Conservation (phyloP, 164 flowering plant genomes). For the Kalanchoe fedtschenkoi region DNA sequence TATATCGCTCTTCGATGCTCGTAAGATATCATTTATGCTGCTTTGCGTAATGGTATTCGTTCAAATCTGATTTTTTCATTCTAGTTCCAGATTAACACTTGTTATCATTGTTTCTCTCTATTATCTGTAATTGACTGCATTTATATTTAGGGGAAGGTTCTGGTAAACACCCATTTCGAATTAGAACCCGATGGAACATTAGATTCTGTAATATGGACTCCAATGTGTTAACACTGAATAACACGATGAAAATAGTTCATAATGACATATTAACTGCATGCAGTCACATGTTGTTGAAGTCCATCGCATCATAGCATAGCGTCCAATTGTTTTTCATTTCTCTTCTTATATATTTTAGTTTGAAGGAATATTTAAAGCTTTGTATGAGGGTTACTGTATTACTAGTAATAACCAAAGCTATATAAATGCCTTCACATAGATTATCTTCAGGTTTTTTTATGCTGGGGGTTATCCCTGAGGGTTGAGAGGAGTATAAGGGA, state of each 20-base stretch:
- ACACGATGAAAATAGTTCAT: neutral
- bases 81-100: neutral
- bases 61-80: neutral
- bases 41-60: neutral
- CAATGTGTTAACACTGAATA: neutral
- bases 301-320: neutral
- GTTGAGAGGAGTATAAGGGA: too few species aligned
- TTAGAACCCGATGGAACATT: too few species aligned
- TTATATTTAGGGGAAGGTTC: neutral
- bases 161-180: neutral
- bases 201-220: neutral
- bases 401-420: neutral
- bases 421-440: neutral
- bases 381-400: neutral
- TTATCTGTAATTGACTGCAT: neutral
- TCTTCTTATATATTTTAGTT: neutral
- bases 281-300: neutral
- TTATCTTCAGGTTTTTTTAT: too few species aligned
- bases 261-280: neutral
- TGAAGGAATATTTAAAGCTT: neutral
- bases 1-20: slow-evolving; percentile 66
- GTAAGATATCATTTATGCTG: slow-evolving; percentile 31
- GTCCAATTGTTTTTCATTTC: neutral
- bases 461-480: too few species aligned
- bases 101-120: neutral